Conservation (phyloP, 2,329 filamentous ascomycete species). For the Claviceps maximensis region DNA sequence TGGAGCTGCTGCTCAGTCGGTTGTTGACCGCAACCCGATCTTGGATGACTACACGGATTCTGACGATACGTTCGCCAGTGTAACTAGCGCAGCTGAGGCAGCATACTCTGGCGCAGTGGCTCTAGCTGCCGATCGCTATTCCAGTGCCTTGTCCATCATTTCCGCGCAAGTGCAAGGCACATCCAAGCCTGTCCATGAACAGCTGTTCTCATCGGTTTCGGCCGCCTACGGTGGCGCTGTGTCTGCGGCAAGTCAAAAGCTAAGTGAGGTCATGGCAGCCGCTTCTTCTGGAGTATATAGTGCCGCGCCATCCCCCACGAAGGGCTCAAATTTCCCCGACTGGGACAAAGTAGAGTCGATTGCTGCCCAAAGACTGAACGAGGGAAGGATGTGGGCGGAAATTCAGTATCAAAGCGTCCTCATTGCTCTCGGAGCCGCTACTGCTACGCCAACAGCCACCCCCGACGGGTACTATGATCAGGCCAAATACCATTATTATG, state of each 20-base stretch:
- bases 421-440: conserved; percentile 48
- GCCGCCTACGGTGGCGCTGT: conserved; percentile 54
- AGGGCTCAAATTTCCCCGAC: conserved; percentile 26
- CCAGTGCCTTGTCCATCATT: conserved; percentile 51
- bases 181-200: conserved; percentile 54
- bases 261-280: conserved; percentile 41
- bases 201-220: conserved; percentile 56
- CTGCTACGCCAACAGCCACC: conserved; percentile 32
- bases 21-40: conserved; percentile 34
- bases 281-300: conserved; percentile 37
- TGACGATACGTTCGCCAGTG: conserved; percentile 23
- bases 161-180: conserved; percentile 56
- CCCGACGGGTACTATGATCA: conserved; percentile 47
- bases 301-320: conserved; percentile 32
- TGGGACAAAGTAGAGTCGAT: conserved; percentile 46
- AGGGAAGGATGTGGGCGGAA: conserved; percentile 58
- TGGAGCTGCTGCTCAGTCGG: conserved; percentile 37
- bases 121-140: conserved; percentile 54
- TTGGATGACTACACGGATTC: conserved; percentile 29
- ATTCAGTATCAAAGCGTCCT: conserved; percentile 59
- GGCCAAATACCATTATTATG: conserved; percentile 58
- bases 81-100: conserved; percentile 33
- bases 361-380: conserved; percentile 54
- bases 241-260: conserved; percentile 44
- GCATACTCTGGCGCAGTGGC: conserved; percentile 54